Conservation (phyloP, 2,329 filamentous ascomycete genomes). For the Sarocladium kiliense region DNA sequence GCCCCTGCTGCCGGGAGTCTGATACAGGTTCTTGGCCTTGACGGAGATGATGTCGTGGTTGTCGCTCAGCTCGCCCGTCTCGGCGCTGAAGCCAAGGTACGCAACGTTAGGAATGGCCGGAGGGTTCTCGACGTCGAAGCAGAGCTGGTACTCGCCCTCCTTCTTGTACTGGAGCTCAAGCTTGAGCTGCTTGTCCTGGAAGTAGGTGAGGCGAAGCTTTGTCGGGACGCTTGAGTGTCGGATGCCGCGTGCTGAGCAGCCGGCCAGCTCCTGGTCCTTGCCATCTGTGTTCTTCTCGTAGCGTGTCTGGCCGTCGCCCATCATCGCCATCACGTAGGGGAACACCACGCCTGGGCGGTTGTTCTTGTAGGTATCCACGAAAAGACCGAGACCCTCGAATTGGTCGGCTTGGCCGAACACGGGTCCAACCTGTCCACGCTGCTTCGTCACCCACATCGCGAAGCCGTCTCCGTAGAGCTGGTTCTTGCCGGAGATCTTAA, state of each 20-base stretch:
- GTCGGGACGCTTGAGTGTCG: slow-evolving; percentile 75
- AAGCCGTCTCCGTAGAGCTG: slow-evolving; percentile 94
- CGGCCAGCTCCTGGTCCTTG: slow-evolving; percentile 86
- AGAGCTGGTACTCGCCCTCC: slow-evolving; percentile 73
- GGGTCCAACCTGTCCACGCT: slow-evolving; percentile 71
- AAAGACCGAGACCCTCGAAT: slow-evolving; percentile 92
- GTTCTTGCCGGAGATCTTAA: slow-evolving; percentile 84
- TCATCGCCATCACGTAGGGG: slow-evolving; percentile 98
- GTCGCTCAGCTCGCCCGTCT: slow-evolving; percentile 94
- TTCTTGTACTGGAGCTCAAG: slow-evolving; percentile 93
- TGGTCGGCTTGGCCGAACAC: slow-evolving; percentile 86
- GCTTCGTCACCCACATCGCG: slow-evolving; percentile 96
- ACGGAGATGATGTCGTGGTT: slow-evolving; percentile 96
- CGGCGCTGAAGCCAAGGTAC: slow-evolving; percentile 74
- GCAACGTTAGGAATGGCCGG: slow-evolving; percentile 74
- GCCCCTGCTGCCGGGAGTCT: slow-evolving; percentile 38
- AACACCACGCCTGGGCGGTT: slow-evolving; percentile 93
- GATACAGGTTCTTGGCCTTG: slow-evolving; percentile 83
- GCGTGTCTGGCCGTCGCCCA: slow-evolving; percentile 79
- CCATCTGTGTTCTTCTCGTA: slow-evolving; percentile 96
- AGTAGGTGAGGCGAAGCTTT: slow-evolving; percentile 86
- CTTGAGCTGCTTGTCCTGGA: slow-evolving; percentile 88
- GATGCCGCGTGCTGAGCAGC: slow-evolving; percentile 90
- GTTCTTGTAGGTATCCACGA: slow-evolving; percentile 99
- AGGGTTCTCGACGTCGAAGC: slow-evolving; percentile 70